Evolutionary conservation across 371 early-diverging fungal genomes (phyloP), one percentile per base, ranked within the genome.

Genomic region (Mortierella sp.): DNA sequence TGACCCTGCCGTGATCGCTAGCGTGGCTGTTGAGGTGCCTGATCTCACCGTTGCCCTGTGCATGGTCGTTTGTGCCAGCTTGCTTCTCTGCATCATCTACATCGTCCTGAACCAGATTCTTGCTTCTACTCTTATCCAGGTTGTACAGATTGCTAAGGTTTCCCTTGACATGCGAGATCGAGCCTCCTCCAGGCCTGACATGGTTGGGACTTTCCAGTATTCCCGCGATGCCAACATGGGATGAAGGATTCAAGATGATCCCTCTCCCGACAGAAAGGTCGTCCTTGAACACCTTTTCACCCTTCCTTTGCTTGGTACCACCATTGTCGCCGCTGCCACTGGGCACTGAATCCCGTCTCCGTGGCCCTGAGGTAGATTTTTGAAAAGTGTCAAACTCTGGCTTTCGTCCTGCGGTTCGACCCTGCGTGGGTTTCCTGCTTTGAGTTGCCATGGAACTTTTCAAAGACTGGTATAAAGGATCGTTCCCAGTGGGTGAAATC

Each of bases 141-240:
- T 52, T 61, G 34, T 65, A 65, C 49, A 64, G n/a, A 39, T 45
- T 65, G n/a, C 66, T 58, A 5, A 66, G 52, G 28, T 72, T 72
- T 26, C 72, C 66, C 52, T 71, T 64, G 9, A 64, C 56, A 27
- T 60, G 60, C 9, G 61, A 56, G 19, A 68, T 56, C 10, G 67
- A 54, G 12, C 45, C 46, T 16, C 67, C 61, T 4, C 4, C 34
- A 34, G 63, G 50, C 12, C 62, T 30, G 28, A 34, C 34, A 34
- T 34, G 34, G 34, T 34, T 38, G 28, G 51, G 49, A 7, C 53
- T 62, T 10, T 76, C 76, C 54, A 76, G 24, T 24, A 76, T 76
- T 0, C 76, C 76, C 0, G 69, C 70, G 27, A 76, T 76, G 9
- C 76, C 76, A 34, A 69, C 27, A 58, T 65, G 65, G 8, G 76